phyloP scores from a whole-genome alignment of 2,329 filamentous ascomycete species.

The Trichoderma breve region DNA sequence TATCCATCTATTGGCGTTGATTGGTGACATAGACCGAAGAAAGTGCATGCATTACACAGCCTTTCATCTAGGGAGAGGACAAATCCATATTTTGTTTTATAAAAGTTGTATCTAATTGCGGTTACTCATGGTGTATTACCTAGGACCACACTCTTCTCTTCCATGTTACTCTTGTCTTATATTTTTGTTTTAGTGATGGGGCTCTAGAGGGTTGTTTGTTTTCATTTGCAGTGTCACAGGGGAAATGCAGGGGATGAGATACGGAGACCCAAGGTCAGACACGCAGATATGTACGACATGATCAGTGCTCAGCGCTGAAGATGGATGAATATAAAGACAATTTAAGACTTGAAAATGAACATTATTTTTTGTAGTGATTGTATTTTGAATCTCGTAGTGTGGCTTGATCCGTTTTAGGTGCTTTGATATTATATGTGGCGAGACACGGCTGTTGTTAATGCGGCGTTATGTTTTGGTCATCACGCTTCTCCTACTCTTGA shows the following conservation, averaged over 20 bases:
- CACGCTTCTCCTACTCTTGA: neutral
- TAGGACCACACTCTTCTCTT: neutral
- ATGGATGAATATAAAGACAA: neutral
- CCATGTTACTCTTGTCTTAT: neutral
- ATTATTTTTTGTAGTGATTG: neutral
- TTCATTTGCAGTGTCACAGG: slow-evolving; percentile 1
- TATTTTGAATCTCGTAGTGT: neutral
- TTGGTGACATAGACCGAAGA: slow-evolving; percentile 11
- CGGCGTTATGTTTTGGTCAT: neutral
- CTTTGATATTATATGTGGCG: neutral
- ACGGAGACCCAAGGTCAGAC: neutral
- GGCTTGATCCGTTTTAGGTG: neutral
- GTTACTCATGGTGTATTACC: neutral
- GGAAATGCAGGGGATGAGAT: neutral
- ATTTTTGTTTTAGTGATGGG: neutral
- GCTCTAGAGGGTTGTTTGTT: neutral
- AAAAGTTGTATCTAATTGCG: slow-evolving; percentile 15
- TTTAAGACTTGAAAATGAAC: neutral
- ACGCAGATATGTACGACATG: neutral
- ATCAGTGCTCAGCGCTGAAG: neutral
- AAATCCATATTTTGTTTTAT: neutral
- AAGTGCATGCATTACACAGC: neutral
- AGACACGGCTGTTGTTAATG: neutral
- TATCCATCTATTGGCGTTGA: slow-evolving; percentile 18
- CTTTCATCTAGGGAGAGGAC: neutral